Percentiles rank a stretch among this genome's conserved stretches.
These are phyloP conservation scores for Pseudofabraea citricarpa DNA, from an alignment of 2,329 filamentous ascomycete species.

Conservation along the genomic window DNA sequence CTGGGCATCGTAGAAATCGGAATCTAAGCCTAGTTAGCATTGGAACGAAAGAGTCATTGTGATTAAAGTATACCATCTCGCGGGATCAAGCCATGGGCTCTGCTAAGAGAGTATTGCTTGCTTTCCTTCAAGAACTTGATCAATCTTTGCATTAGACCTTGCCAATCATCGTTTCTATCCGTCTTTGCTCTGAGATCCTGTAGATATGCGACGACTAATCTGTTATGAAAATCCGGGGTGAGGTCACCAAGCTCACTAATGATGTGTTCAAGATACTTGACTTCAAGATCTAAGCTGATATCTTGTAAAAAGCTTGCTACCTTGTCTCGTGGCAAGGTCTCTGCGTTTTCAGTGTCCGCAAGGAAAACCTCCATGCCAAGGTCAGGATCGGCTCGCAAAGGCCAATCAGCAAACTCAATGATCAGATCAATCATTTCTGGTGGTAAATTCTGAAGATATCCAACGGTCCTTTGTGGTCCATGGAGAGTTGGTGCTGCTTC, in stretches of 20 bases:
- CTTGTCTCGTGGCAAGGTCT: constrained; percentile 72
- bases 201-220: constrained; percentile 69
- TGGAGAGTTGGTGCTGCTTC: constrained; percentile 55
- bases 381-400: constrained; percentile 64
- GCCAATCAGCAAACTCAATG: constrained; percentile 88
- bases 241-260: constrained; percentile 81
- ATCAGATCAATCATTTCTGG: constrained; percentile 87
- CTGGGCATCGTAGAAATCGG: constrained; percentile 81
- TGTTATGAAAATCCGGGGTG: constrained; percentile 83
- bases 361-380: constrained; percentile 90
- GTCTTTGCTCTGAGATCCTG: constrained; percentile 35
- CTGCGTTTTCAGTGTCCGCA: constrained; percentile 90
- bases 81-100: constrained; percentile 73
- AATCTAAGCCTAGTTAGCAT: constrained; percentile 46
- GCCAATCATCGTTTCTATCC: constrained; percentile 42
- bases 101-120: constrained; percentile 73
- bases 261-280: constrained; percentile 84
- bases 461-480: constrained; percentile 78
- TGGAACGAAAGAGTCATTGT: neutral
- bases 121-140: constrained; percentile 72
- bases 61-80: constrained; percentile 59
- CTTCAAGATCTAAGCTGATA: constrained; percentile 67
- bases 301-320: constrained; percentile 70
- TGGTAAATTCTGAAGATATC: constrained; percentile 84
- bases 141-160: constrained; percentile 59